Base-by-base conservation (phyloP, 805 yeast species). In the Lachancea fermentati region DNA sequence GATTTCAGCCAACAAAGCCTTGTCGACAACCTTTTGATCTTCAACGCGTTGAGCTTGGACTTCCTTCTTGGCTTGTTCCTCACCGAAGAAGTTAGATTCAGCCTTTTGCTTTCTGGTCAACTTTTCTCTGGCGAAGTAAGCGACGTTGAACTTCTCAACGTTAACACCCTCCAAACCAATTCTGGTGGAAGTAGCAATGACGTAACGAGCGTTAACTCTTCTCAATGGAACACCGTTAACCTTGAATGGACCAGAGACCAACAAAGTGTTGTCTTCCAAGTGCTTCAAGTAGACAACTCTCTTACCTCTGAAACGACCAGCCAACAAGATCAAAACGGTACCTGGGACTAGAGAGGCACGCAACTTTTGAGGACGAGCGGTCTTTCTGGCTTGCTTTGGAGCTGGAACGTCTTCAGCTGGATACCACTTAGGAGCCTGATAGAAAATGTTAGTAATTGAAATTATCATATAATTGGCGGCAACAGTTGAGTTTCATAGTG, bases 291-390 rank as follows among this genome's bases (percentile, higher is more conserved):
- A 85, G 55, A 91, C 97, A 63, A 93, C 98, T 78, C 97, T 89
- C 86, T 91, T 93, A 72, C 98, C 98, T 76, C 98, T 86, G 95
- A 88, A 91, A 75, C 96, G 87, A 70, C 98, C 98, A 65, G 97
- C 97, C 69, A 91, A 81, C 71, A 91, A 76, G 72, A 91, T 91
- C 69, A 93, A 78, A 59, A 91, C 97, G 66, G 97, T 85, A 71
- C 98, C 98, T 73, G 97, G 97, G 58, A 85, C 94, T 66, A 91
- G 78, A 52, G 96, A 84, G 65, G 95, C 78, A 74, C 97, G 88
- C 72, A 93, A 79, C 74, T 85, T 85, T 74, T 87, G 93, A 66
- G 97, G 94, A 69, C 88, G 86, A 63, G 77, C 76, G 62, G 89
- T 68, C 83, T 88, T 86, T 83, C 96, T 86, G 68, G 86, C 70